A percentile compares a stretch with the other conserved stretches of the same genome.
phyloP scores from a whole-genome alignment of 2,329 filamentous ascomycete genomes.

The Talaromyces sp. region DNA sequence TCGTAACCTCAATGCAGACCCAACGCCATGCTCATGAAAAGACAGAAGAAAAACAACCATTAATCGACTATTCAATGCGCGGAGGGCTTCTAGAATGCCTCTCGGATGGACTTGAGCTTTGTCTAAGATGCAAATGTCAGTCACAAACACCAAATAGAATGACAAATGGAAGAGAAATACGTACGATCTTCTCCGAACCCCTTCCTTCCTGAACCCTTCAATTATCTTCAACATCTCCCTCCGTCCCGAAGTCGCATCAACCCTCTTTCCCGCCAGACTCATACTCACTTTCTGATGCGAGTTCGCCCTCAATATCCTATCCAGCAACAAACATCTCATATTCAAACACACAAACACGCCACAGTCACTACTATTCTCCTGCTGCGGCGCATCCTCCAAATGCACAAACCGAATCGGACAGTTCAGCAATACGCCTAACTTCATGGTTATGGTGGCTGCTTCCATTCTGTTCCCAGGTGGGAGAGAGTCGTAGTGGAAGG shows the following conservation, averaged over 20 bases:
- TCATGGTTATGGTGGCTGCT: conserved; percentile 65
- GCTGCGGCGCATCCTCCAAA: conserved; percentile 80
- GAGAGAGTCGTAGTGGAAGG: conserved; percentile 95
- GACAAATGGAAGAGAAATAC: conserved; percentile 33
- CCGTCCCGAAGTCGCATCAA: conserved; percentile 74
- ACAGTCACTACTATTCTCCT: conserved; percentile 90
- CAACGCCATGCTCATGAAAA: conserved; percentile 8
- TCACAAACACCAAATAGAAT: not conserved
- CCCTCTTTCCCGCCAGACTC: conserved; percentile 81
- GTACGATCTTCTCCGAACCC: conserved; percentile 76
- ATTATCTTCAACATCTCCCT: conserved; percentile 93
- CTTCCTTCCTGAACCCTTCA: conserved; percentile 80
- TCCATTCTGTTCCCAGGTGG: conserved; percentile 71
- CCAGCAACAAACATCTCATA: conserved; percentile 90
- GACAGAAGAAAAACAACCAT: not conserved
- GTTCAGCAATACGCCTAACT: conserved; percentile 67
- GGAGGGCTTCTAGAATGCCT: conserved; percentile 22
- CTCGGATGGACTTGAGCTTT: conserved; percentile 18
- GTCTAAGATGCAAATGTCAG: not conserved
- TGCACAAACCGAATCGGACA: conserved; percentile 69
- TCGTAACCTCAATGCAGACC: not conserved
- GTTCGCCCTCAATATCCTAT: conserved; percentile 73
- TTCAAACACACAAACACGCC: conserved; percentile 93
- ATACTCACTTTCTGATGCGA: conserved; percentile 86
- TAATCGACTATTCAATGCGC: conserved; percentile 22